phyloP scores from a whole-genome alignment of 352 stramenopile species.

The Pythium sp. region DNA sequence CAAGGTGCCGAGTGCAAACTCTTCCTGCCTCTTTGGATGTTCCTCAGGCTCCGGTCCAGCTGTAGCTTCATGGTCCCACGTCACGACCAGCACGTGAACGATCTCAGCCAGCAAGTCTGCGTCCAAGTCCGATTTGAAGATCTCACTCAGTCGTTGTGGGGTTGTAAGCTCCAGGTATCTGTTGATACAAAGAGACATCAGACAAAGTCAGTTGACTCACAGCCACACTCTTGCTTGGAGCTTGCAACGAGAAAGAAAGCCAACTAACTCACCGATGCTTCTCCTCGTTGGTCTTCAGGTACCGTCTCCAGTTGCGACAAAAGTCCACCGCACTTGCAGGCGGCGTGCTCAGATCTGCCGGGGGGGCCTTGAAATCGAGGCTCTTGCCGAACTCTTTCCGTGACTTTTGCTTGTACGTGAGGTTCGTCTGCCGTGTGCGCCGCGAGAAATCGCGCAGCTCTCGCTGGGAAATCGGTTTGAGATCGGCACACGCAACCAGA shows the following conservation, averaged over 20 bases:
- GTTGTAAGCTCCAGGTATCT: conserved; percentile 71
- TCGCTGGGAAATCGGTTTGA: conserved; percentile 77
- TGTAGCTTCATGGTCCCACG: conserved; percentile 19
- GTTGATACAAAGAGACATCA: background rate
- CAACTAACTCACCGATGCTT: conserved; percentile 41
- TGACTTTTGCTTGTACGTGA: conserved; percentile 51
- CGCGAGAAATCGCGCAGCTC: conserved; percentile 64
- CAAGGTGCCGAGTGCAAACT: conserved; percentile 42
- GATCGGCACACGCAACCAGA: conserved; percentile 75
- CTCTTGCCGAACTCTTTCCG: conserved; percentile 27
- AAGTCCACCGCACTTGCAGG: conserved; percentile 58
- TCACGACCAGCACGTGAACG: conserved; percentile 38
- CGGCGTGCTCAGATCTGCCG: conserved; percentile 23
- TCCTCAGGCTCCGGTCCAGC: background rate
- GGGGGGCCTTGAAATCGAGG: conserved; percentile 25
- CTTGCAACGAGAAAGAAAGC: background rate
- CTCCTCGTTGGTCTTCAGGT: conserved; percentile 45
- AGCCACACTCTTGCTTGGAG: no score
- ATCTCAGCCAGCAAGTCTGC: conserved; percentile 73
- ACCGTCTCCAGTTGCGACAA: conserved; percentile 65
- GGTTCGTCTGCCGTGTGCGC: conserved; percentile 52
- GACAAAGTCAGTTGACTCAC: background rate
- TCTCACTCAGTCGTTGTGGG: conserved; percentile 29
- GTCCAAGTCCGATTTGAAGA: conserved; percentile 76
- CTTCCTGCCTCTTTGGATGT: conserved; percentile 1